phyloP scores from a whole-genome alignment of 306 rosid genomes.

The Lathyrus sativus region DNA sequence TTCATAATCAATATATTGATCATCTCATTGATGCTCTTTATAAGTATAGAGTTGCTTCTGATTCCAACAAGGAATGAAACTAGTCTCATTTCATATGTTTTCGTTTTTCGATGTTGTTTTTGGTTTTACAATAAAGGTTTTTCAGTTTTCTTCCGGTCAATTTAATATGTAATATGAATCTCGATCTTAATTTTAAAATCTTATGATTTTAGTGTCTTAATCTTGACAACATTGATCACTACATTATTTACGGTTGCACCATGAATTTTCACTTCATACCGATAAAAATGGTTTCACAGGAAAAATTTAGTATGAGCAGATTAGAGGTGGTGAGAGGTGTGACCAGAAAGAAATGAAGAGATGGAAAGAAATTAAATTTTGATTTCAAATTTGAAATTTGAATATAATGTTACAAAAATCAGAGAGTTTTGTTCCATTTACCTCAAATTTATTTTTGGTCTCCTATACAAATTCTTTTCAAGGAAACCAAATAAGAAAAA shows the following conservation, averaged over 20 bases:
- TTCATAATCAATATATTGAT: conserved; percentile 22
- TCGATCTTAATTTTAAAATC: too few species aligned
- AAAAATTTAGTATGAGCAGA: too few species aligned
- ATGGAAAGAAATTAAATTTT: background rate
- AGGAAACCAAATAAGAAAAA: conserved; percentile 36
- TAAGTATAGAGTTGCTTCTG: conserved; percentile 1
- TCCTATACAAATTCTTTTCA: conserved; percentile 30
- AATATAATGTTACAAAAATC: conserved; percentile 35
- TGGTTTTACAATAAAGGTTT: conserved; percentile 3
- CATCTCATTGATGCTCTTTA: conserved; percentile 29
- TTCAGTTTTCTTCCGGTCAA: background rate
- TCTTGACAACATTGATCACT: too few species aligned
- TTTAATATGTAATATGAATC: background rate
- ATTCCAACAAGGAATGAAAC: background rate
- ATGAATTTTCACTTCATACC: too few species aligned
- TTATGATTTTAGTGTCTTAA: too few species aligned
- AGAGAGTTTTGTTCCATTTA: conserved; percentile 42
- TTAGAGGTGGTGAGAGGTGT: too few species aligned
- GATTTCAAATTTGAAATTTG: conserved; percentile 36
- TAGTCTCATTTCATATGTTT: background rate
- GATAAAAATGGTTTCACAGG: too few species aligned
- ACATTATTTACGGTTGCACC: too few species aligned
- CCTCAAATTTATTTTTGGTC: conserved; percentile 39
- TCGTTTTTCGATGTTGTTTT: background rate
- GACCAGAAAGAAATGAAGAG: too few species aligned